Conservation (phyloP, 495 filamentous ascomycete species). For the Neurospora sp. region DNA sequence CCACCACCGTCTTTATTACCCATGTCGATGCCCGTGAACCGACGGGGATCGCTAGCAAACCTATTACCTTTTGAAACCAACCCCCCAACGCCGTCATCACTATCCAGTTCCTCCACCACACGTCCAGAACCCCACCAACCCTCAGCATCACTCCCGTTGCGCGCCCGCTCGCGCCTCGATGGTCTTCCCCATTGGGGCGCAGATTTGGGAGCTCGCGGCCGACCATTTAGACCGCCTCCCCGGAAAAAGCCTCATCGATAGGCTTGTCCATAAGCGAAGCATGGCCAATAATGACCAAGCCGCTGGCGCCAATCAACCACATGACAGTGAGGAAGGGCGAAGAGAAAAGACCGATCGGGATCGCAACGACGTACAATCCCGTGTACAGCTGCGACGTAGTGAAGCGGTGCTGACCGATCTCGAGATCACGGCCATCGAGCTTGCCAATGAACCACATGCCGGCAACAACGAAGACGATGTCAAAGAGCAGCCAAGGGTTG, state of each 20-base stretch:
- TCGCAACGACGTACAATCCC: constrained; percentile 62
- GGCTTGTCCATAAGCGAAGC: constrained; percentile 96
- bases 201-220: constrained; percentile 96
- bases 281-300: constrained; percentile 87
- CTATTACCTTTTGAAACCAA: constrained; percentile 30
- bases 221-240: constrained; percentile 99
- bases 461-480: constrained; percentile 73
- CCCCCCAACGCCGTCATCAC: constrained; percentile 44
- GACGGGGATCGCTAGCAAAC: constrained; percentile 49
- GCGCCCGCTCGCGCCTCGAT: constrained; percentile 71
- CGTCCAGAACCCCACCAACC: constrained; percentile 30
- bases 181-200: constrained; percentile 98
- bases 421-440: constrained; percentile 77
- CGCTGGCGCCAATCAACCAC: constrained; percentile 92
- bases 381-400: constrained; percentile 96
- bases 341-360: constrained; percentile 75
- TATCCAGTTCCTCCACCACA: constrained; percentile 62
- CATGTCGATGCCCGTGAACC: constrained; percentile 52
- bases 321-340: constrained; percentile 71
- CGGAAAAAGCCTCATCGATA: constrained; percentile 99
- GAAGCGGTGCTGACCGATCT: constrained; percentile 67
- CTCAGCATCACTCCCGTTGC: constrained; percentile 43
- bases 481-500: constrained; percentile 74
- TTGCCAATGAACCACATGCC: constrained; percentile 87
- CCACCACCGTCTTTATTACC: constrained; percentile 32